Base-by-base conservation (phyloP, 495 filamentous ascomycete genomes). In the Trichocladium uniseriatum region DNA sequence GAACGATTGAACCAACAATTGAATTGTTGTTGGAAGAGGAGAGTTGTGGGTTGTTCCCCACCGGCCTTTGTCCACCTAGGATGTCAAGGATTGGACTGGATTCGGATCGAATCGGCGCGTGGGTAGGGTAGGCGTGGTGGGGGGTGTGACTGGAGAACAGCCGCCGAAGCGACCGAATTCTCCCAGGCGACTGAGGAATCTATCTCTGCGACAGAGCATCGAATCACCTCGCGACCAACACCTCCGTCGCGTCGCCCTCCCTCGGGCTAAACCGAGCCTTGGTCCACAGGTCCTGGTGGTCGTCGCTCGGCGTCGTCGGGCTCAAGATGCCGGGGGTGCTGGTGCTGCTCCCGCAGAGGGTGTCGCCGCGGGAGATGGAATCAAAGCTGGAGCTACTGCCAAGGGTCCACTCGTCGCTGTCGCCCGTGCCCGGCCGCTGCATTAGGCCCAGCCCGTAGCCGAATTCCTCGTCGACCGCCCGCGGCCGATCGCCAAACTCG, bases 401-500 rank as follows among this genome's bases (percentile, higher is more conserved):
- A 15, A 72, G 57, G 10, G 71, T 73, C 71, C 71, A 74, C 51
- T 72, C 70, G 49, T 73, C 71, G 44, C 62, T 67, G 48, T 65
- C 58, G 51, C 48, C 35, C 5, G 28, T 19, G 0, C 54, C 46
- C 21, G 57, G 53, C 5, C 55, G 59, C 20, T 59, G 54, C n/a
- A 69, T 48, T 21, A 66, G 47, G 6, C 63, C 63, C 2, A 65
- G 52, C 11, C 64, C 62, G 54, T 66, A 66, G 5, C 53, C 55
- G 41, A 60, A 64, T 51, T 70, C 69, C 49, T 73, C 70, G 41
- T 69, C 68, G 6, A 56, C n/a, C 7, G 52, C 38, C 45, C 57
- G 61, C 34, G 63, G 59, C 38, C 63, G 60, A 45, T 75, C 68
- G 44, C 91, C 91, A 38, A 80, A 62, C 63, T 96, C 90, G 38